Base-by-base conservation (phyloP, 257 asterid genomes). In the Fraxinus excelsior region DNA sequence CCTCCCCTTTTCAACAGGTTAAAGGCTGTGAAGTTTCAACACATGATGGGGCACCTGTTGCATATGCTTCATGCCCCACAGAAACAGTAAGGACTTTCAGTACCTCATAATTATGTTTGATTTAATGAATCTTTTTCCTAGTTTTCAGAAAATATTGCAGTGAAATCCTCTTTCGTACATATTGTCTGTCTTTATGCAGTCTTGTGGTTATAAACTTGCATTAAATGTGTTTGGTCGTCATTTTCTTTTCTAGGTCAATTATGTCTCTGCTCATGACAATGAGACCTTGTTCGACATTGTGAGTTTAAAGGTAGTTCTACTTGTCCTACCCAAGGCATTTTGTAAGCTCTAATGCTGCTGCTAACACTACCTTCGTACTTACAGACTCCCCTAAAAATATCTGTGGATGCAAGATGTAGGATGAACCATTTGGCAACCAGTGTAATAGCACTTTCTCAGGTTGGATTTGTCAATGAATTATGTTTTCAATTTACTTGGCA, bases 221-320 rank as follows among this genome's bases (percentile, higher is more conserved):
- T 62, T 10, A 23, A 3, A 3, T 62, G 7, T 11, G 8, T 51
- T 4, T 74, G 29, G 56, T 69, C 5, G 4, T 72, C 73, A 28
- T 80, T 37, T 66, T 80, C 64, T 67, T 66, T 77, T 72, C 75
- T 86, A 94, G 99, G 91, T 94, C 76, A 94, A 94, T 88, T 95
- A 95, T 79, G 92, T 91, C 71, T 95, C 99, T 76, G 99, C 99
- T 82, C 99, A 95, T 84, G 98, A 95, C 86, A 95, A 93, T 44
- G 99, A 95, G 78, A 91, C 98, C 71, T 87, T 95, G 88, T 95
- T 93, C 67, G 98, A 95, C 85, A 85, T 91, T 9, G 83, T 95
- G 76, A 88, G 94, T 84, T 87, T 95, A 78, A 95, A 95, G 99
- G 99, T 95, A 84, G 37, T 4, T 75, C 56, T 70, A 10, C 53